A percentile compares a stretch with the other conserved stretches of the same genome.
Evolutionary conservation across 129 eudicot species (phyloP).

Genomic region (Gnaphalium uliginosum): DNA sequence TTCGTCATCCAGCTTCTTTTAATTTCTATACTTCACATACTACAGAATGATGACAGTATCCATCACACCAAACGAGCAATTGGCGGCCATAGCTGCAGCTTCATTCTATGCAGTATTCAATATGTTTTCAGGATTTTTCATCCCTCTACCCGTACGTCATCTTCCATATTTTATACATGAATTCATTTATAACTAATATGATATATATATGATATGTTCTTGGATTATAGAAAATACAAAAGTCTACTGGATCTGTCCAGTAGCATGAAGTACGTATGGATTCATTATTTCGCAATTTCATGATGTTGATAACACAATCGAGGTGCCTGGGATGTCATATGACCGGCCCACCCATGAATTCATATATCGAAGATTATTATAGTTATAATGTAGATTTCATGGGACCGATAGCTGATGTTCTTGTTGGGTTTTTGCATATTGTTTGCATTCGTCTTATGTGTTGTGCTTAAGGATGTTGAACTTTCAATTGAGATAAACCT

Average conservation of each 20-base stretch:
- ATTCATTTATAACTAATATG: not conserved
- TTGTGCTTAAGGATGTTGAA: conserved; percentile 45
- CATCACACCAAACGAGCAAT: conserved; percentile 58
- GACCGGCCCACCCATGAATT: conserved; percentile 42
- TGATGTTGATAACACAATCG: conserved; percentile 41
- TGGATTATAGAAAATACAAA: conserved; percentile 55
- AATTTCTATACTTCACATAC: conserved; percentile 67
- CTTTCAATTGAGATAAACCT: conserved; percentile 51
- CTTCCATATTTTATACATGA: not conserved
- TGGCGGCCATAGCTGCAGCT: conserved; percentile 54
- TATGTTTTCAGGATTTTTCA: conserved; percentile 66
- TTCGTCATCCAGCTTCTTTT: conserved; percentile 49
- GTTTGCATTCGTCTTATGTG: conserved; percentile 53
- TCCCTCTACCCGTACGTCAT: conserved; percentile 58
- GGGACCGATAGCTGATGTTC: conserved; percentile 48
- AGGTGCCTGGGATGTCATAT: conserved; percentile 44
- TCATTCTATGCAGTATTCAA: conserved; percentile 53
- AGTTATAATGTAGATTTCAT: conserved; percentile 52
- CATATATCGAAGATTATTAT: conserved; percentile 39
- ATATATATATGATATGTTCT: too few species aligned
- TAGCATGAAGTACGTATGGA: conserved; percentile 67
- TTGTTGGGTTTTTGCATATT: conserved; percentile 54
- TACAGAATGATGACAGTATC: conserved; percentile 74
- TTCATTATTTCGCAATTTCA: conserved; percentile 54
- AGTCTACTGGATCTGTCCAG: conserved; percentile 63